Evolutionary conservation across 441 rosid genomes (phyloP).

Genomic region (Adansonia grandidieri): DNA sequence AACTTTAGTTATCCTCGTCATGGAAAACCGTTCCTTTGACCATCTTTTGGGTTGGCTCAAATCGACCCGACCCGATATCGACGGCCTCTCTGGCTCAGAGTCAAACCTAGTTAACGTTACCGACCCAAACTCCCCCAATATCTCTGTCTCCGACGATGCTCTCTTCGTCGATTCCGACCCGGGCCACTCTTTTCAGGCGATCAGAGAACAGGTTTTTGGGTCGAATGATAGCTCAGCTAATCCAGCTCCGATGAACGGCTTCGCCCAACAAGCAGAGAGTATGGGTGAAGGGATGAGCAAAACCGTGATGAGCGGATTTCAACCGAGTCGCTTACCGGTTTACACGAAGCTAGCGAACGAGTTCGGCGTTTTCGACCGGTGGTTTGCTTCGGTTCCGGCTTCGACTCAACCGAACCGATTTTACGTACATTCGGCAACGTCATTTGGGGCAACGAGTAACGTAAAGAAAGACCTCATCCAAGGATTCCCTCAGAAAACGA

Average conservation of each 20-base stretch:
- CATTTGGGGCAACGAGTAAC: slow-evolving; percentile 85
- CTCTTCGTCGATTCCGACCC: slow-evolving; percentile 88
- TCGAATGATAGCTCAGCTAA: slow-evolving; percentile 50
- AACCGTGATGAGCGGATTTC: slow-evolving; percentile 89
- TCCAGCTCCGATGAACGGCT: slow-evolving; percentile 85
- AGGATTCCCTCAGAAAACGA: slow-evolving; percentile 90
- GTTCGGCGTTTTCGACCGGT: slow-evolving; percentile 84
- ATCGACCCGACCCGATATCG: slow-evolving; percentile 78
- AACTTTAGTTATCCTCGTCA: slow-evolving; percentile 82
- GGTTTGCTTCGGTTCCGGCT: slow-evolving; percentile 96
- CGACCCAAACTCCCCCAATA: slow-evolving; percentile 55
- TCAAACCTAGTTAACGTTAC: slow-evolving; percentile 61
- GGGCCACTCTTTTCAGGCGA: slow-evolving; percentile 94
- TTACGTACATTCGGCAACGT: slow-evolving; percentile 94
- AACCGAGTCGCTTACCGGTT: slow-evolving; percentile 63
- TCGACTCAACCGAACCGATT: slow-evolving; percentile 97
- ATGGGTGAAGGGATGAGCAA: slow-evolving; percentile 63
- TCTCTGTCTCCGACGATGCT: slow-evolving; percentile 76
- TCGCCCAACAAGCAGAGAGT: slow-evolving; percentile 77
- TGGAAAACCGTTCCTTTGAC: slow-evolving; percentile 98
- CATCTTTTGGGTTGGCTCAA: slow-evolving; percentile 96
- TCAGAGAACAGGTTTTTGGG: slow-evolving; percentile 91
- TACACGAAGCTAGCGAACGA: slow-evolving; percentile 80
- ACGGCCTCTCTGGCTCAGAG: slow-evolving; percentile 78
- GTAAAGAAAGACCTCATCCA: slow-evolving; percentile 76